Conservation (phyloP, 1,139 yeast genomes). For the Lodderomyces oxycetoniae region DNA sequence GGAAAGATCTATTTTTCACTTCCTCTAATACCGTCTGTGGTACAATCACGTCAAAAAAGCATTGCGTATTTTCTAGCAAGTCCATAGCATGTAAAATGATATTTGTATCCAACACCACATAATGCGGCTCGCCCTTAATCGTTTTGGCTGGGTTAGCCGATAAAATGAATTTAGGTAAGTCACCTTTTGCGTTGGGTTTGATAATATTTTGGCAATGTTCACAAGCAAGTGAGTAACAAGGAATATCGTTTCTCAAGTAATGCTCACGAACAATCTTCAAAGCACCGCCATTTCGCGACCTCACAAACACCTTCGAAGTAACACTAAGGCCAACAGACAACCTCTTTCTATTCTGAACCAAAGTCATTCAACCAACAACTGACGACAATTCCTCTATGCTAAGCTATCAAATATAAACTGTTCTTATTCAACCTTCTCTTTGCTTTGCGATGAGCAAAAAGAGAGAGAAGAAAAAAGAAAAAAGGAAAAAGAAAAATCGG, state of each 20-base stretch:
- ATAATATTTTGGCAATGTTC: slow-evolving; percentile 53
- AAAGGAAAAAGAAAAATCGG: no score
- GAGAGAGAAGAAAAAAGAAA: background rate
- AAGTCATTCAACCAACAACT: no score
- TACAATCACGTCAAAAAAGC: slow-evolving; percentile 82
- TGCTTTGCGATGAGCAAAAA: background rate
- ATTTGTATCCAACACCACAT: slow-evolving; percentile 82
- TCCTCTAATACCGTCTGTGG: slow-evolving; percentile 96
- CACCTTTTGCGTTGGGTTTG: slow-evolving; percentile 53
- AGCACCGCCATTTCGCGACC: slow-evolving; percentile 87
- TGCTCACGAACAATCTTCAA: slow-evolving; percentile 91
- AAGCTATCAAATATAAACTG: no score
- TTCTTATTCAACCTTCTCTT: no score
- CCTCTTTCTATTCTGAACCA: slow-evolving; percentile 34
- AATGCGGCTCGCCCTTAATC: slow-evolving; percentile 48
- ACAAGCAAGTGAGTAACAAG: slow-evolving; percentile 79
- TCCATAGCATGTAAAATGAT: slow-evolving; percentile 87
- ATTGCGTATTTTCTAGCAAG: slow-evolving; percentile 68
- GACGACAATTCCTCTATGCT: no score
- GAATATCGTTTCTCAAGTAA: slow-evolving; percentile 85
- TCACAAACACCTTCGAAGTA: slow-evolving; percentile 86
- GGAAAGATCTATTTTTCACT: slow-evolving; percentile 81
- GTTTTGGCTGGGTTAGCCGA: slow-evolving; percentile 47
- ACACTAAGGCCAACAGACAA: slow-evolving; percentile 59
- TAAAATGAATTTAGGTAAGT: slow-evolving; percentile 46